Conservation (phyloP, 1,284 basidiomycete genomes). For the Leccinum variabile region DNA sequence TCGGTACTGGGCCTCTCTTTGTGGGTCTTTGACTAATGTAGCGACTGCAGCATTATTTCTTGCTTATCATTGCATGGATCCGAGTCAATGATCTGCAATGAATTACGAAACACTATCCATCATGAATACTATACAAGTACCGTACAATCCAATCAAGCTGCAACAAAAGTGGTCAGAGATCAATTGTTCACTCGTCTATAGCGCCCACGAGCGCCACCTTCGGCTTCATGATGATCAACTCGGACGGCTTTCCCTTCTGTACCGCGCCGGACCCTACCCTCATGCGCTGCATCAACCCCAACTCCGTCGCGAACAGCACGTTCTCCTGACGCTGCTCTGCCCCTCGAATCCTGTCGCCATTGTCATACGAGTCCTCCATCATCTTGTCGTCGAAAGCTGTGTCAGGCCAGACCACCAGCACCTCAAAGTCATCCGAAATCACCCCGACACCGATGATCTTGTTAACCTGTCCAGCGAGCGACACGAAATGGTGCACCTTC, state of each 20-base stretch:
- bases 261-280: neutral
- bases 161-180: neutral
- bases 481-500: slow-evolving; percentile 16
- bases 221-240: slow-evolving; percentile 13
- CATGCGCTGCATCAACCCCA: slow-evolving; percentile 16
- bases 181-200: neutral
- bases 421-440: slow-evolving; percentile 23
- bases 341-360: slow-evolving; percentile 8
- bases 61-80: neutral
- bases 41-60: neutral
- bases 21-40: too few relatives aligned
- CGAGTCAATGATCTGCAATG: neutral
- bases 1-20: too few relatives aligned
- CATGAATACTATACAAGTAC: neutral
- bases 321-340: neutral
- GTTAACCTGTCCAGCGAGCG: slow-evolving; percentile 18
- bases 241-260: slow-evolving; percentile 6
- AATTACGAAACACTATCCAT: neutral
- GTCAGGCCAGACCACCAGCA: slow-evolving; percentile 16
- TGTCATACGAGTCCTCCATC: slow-evolving; percentile 20
- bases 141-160: neutral
- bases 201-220: slow-evolving; percentile 17
- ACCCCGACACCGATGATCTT: slow-evolving; percentile 19
- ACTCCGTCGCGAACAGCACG: slow-evolving; percentile 19
- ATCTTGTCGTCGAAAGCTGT: slow-evolving; percentile 8